Conservation (phyloP, 352 stramenopile genomes). For the Phytophthora fragariae region DNA sequence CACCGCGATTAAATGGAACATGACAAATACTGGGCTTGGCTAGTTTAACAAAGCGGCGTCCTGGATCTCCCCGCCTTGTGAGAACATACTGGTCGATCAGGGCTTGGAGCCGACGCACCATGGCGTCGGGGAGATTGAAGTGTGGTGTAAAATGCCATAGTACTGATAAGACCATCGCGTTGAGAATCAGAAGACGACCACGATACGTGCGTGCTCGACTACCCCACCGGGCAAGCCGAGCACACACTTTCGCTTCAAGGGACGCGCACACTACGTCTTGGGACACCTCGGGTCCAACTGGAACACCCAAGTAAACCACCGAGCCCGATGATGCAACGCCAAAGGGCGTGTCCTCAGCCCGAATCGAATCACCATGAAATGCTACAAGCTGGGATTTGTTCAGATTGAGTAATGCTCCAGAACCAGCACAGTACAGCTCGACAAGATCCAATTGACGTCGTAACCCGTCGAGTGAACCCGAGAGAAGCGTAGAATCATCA, state of each 20-base stretch:
- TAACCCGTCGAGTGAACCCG: no score
- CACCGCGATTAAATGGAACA: not conserved
- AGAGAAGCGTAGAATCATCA: no score
- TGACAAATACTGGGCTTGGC: not conserved
- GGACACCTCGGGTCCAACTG: no score
- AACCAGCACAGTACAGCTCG: no score
- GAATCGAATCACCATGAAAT: no score
- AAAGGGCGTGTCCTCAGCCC: no score
- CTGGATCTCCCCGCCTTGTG: not conserved
- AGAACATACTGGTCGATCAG: not conserved
- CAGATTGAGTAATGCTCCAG: no score
- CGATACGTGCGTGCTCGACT: not conserved
- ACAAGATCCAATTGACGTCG: no score
- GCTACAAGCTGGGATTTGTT: no score
- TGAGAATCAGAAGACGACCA: not conserved
- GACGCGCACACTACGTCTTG: not conserved
- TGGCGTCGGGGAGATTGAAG: not conserved
- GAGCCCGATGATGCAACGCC: no score
- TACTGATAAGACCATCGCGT: not conserved
- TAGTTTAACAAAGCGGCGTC: not conserved
- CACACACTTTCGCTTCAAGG: not conserved
- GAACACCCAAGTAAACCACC: no score
- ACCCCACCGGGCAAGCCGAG: not conserved
- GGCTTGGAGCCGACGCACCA: not conserved
- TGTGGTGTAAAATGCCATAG: not conserved